Evolutionary conservation across 176 grass and related monocot species (phyloP).

Genomic region (Zea luxurians): DNA sequence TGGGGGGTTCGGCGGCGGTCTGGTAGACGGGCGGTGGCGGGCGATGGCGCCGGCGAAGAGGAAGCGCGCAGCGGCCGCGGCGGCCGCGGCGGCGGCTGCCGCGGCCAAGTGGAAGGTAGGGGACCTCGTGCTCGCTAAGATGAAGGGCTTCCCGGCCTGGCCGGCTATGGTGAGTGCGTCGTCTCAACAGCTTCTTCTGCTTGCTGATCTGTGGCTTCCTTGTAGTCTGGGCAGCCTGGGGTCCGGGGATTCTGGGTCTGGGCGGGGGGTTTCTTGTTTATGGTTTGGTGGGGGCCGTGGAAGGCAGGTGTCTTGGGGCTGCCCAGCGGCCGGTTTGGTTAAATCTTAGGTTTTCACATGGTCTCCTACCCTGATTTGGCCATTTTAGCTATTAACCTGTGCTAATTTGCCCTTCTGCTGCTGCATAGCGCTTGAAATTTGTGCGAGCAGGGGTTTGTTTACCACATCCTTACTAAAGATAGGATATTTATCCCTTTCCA

Average conservation of each 20-base stretch:
- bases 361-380: slow-evolving; percentile 38
- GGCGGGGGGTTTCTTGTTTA: slow-evolving; percentile 11
- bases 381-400: slow-evolving; percentile 24
- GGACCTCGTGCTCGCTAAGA: slow-evolving; percentile 99
- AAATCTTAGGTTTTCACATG: slow-evolving; percentile 29
- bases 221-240: neutral
- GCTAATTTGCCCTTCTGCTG: slow-evolving; percentile 11
- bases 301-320: neutral
- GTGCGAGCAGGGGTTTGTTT: slow-evolving; percentile 12
- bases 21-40: neutral
- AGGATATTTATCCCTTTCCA: slow-evolving; percentile 10
- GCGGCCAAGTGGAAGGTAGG: slow-evolving; percentile 91
- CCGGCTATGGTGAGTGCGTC: slow-evolving; percentile 72
- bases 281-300: slow-evolving; percentile 10
- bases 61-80: slow-evolving; percentile 55
- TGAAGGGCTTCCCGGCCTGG: slow-evolving; percentile 97
- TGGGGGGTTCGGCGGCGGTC: neutral
- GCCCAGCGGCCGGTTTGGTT: neutral
- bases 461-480: slow-evolving; percentile 10
- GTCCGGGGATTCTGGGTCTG: slow-evolving; percentile 20
- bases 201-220: slow-evolving; percentile 41
- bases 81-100: slow-evolving; percentile 52
- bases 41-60: slow-evolving; percentile 69
- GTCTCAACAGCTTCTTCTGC: neutral
- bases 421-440: neutral